Conservation (phyloP, 1,284 basidiomycete genomes). For the Leccinum fallax region DNA sequence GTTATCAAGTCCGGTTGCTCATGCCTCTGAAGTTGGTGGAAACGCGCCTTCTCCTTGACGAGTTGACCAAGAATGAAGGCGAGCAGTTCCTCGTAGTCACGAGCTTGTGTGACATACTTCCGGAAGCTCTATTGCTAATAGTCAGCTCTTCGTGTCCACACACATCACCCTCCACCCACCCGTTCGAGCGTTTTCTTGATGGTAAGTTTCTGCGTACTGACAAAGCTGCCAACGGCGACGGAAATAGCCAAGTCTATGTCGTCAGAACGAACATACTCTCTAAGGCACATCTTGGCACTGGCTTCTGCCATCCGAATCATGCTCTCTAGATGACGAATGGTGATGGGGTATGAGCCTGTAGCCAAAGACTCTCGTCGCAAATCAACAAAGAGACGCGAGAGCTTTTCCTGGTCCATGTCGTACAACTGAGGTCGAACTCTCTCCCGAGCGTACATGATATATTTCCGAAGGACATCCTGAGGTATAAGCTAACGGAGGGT, state of each 20-base stretch:
- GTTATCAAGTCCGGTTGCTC: constrained; percentile 76
- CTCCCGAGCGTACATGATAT: constrained; percentile 99
- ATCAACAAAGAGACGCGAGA: constrained; percentile 94
- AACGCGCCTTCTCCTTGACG: constrained; percentile 92
- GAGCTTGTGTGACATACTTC: constrained; percentile 94
- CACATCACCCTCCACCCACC: constrained; percentile 48
- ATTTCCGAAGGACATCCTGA: constrained; percentile 96
- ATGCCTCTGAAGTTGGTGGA: constrained; percentile 75
- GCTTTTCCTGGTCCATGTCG: constrained; percentile 95
- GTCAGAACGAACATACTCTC: constrained; percentile 94
- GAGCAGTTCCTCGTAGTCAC: constrained; percentile 94
- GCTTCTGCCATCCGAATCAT: constrained; percentile 99
- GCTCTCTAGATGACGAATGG: constrained; percentile 95
- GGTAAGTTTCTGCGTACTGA: constrained; percentile 96
- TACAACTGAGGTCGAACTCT: constrained; percentile 91
- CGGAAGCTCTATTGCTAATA: constrained; percentile 75
- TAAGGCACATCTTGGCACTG: constrained; percentile 96
- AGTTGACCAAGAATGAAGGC: constrained; percentile 93
- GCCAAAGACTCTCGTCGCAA: constrained; percentile 94
- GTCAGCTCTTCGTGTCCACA: constrained; percentile 16
- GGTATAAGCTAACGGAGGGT: constrained; percentile 77
- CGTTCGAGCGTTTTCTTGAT: constrained; percentile 98
- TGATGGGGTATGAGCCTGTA: constrained; percentile 98
- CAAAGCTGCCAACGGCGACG: constrained; percentile 93
- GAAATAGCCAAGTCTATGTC: constrained; percentile 98